These are phyloP conservation scores for Steccherinum ochraceum DNA, from an alignment of 768 basidiomycete genomes.

Conservation along the genomic window DNA sequence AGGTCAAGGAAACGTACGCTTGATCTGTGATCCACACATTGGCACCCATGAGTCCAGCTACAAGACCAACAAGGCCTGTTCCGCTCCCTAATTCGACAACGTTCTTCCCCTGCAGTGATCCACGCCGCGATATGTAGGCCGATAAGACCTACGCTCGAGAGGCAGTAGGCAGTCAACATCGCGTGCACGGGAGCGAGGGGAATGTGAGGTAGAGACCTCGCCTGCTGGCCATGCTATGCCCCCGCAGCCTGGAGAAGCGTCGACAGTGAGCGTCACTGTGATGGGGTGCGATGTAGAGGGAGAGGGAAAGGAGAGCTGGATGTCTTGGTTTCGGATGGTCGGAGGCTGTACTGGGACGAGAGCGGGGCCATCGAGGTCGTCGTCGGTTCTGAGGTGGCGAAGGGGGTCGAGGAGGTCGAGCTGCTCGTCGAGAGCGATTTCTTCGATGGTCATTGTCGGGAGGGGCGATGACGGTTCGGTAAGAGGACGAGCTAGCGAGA, in stretches of 20 bases:
- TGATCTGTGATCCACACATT: constrained; percentile 84
- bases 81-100: constrained; percentile 87
- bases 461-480: background rate
- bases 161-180: background rate
- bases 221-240: constrained; percentile 93
- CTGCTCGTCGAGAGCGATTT: constrained; percentile 45
- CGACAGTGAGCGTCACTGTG: constrained; percentile 51
- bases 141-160: constrained; percentile 58
- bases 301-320: constrained; percentile 35
- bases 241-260: constrained; percentile 85
- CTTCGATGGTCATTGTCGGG: constrained; percentile 13
- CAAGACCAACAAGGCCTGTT: constrained; percentile 89
- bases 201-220: constrained; percentile 45
- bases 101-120: constrained; percentile 47
- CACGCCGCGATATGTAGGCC: constrained; percentile 60
- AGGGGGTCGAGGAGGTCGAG: constrained; percentile 55
- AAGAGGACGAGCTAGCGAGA: background rate
- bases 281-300: constrained; percentile 20
- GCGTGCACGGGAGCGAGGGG: background rate
- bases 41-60: constrained; percentile 62
- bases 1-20: constrained; percentile 48
- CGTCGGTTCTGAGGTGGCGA: constrained; percentile 47
- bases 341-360: constrained; percentile 50
- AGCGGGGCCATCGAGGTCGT: constrained; percentile 18
- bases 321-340: constrained; percentile 41